Conservation (phyloP, 1,284 basidiomycete genomes). For the Marasmius fiardii region DNA sequence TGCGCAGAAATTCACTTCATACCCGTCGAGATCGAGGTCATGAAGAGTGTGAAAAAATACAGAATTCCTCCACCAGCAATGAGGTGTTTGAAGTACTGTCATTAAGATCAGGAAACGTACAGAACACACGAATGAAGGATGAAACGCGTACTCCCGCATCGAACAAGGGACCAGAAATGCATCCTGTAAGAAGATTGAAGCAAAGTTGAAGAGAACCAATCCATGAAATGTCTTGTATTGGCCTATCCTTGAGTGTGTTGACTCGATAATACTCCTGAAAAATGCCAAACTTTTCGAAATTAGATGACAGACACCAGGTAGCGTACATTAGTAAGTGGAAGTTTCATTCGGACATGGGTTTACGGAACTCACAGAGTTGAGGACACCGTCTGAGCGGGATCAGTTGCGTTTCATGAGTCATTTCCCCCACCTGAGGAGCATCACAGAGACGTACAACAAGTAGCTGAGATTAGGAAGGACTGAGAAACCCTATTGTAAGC, state of each 20-base stretch:
- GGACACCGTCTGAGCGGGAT: conserved; percentile 15
- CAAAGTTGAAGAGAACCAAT: conserved; percentile 20
- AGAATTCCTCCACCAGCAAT: conserved; percentile 15
- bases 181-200: conserved; percentile 18
- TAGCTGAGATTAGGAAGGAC: conserved; percentile 19
- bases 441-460: conserved; percentile 15
- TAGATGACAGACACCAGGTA: background rate
- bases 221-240: conserved; percentile 21
- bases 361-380: conserved; percentile 14
- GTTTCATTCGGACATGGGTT: background rate
- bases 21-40: conserved; percentile 19
- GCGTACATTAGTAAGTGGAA: background rate
- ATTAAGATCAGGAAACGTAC: background rate
- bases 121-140: background rate
- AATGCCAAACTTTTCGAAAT: conserved; percentile 17
- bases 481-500: background rate
- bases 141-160: conserved; percentile 17
- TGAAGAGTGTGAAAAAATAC: conserved; percentile 18
- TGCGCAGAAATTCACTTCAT: background rate
- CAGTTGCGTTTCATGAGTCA: background rate
- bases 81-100: conserved; percentile 17
- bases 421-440: background rate
- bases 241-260: conserved; percentile 16
- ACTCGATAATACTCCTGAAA: conserved; percentile 19
- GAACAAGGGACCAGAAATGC: conserved; percentile 19